A percentile compares a stretch with the other conserved stretches of the same genome.
phyloP scores from a whole-genome alignment of 2,329 filamentous ascomycete genomes.

The Alternaria conjuncta region DNA sequence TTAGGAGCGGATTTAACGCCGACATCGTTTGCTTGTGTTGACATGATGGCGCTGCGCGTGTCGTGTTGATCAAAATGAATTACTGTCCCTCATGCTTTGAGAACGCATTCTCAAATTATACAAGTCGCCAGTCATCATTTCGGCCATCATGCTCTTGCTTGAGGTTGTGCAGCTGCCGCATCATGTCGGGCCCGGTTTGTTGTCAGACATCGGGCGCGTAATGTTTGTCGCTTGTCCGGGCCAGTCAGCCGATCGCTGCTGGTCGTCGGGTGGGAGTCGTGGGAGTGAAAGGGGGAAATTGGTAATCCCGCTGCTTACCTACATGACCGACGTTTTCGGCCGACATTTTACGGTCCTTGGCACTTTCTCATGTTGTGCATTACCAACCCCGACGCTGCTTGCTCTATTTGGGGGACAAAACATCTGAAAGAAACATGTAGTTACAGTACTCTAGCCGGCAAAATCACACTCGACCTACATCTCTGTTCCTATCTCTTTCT shows the following conservation, averaged over 20 bases:
- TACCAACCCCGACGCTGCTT: not conserved
- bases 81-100: not conserved
- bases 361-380: not conserved
- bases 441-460: not conserved
- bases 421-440: not conserved
- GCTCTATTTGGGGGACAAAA: not conserved
- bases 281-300: not conserved
- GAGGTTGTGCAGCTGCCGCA: not conserved
- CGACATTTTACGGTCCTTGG: not conserved
- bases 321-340: not conserved
- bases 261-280: not conserved
- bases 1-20: not conserved
- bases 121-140: not conserved
- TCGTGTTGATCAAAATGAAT: not conserved
- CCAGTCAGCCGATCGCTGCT: not conserved
- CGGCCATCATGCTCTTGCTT: not conserved
- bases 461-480: not conserved
- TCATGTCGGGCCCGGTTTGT: not conserved
- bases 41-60: not conserved
- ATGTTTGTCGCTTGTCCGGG: not conserved
- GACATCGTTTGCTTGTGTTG: not conserved
- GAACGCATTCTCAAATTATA: not conserved
- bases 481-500: not conserved
- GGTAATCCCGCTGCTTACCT: not conserved
- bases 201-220: not conserved